Conservation (phyloP, 441 rosid genomes). For the Pelargonium myrrhifolium region DNA sequence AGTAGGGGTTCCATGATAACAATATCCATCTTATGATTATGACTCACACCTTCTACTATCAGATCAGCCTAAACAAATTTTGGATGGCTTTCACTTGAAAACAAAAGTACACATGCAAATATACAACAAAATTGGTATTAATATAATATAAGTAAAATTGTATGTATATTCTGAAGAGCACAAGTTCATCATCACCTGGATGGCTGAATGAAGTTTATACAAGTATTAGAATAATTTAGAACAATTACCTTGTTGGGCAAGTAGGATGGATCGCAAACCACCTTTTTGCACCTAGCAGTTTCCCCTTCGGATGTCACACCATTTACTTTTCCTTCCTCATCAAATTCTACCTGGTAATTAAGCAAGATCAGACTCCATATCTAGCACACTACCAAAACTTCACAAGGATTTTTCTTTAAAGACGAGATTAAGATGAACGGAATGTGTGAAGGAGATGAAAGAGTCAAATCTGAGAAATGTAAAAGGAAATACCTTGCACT, state of each 20-base stretch:
- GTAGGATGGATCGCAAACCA: conserved; percentile 65
- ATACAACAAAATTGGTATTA: too few species aligned
- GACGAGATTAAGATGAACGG: too few species aligned
- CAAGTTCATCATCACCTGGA: too few species aligned
- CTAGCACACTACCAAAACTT: too few species aligned
- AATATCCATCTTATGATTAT: background rate
- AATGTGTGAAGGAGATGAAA: too few species aligned
- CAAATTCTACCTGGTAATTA: conserved; percentile 51
- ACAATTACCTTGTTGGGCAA: conserved; percentile 45
- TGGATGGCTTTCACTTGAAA: background rate
- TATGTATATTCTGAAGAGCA: too few species aligned
- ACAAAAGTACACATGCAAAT: background rate
- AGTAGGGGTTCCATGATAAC: background rate
- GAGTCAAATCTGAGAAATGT: background rate
- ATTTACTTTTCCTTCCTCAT: conserved; percentile 43
- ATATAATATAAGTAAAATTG: too few species aligned
- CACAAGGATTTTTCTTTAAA: too few species aligned
- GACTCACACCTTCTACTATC: background rate
- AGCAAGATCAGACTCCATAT: too few species aligned
- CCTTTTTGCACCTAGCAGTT: conserved; percentile 68
- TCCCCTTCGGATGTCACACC: conserved; percentile 70
- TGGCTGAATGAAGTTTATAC: too few species aligned
- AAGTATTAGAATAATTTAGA: too few species aligned
- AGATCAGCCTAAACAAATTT: background rate
- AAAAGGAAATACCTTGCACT: conserved; percentile 45